A percentile compares a stretch with the other conserved stretches of the same genome.
Conservation (phyloP, 306 rosid species). For the Parietaria judaica region DNA sequence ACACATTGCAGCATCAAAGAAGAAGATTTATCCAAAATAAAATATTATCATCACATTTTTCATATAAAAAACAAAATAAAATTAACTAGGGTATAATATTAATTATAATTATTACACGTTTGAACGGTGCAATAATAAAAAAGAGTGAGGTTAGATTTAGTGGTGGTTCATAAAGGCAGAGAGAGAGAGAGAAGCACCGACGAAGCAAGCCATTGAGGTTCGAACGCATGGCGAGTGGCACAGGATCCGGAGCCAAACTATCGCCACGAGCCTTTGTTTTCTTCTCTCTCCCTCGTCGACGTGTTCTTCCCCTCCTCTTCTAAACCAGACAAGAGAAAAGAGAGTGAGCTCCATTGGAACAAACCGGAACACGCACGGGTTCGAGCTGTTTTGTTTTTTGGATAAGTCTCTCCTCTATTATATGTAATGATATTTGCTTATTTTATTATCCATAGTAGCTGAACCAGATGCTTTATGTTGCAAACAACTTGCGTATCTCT, state of each 20-base stretch:
- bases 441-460: background rate
- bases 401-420: constrained; percentile 12
- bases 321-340: constrained; percentile 28
- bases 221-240: constrained; percentile 52
- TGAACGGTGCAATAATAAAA: no score
- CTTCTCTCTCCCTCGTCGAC: constrained; percentile 10
- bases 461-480: constrained; percentile 84
- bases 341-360: constrained; percentile 35
- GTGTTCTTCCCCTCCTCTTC: constrained; percentile 23
- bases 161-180: constrained; percentile 25
- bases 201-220: constrained; percentile 40
- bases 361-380: constrained; percentile 48
- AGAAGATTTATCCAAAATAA: no score
- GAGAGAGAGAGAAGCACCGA: constrained; percentile 39
- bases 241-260: constrained; percentile 49
- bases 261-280: constrained; percentile 53
- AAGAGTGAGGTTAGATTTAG: no score
- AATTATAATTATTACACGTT: no score
- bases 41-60: no score
- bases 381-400: background rate
- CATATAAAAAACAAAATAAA: no score
- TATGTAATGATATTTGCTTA: no score
- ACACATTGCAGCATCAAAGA: no score
- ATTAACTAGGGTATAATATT: no score
- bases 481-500: background rate